Percentiles rank a stretch among this genome's conserved stretches.
Conservation (phyloP, 2,329 filamentous ascomycete species). For the Emmonsiellopsis sp. region DNA sequence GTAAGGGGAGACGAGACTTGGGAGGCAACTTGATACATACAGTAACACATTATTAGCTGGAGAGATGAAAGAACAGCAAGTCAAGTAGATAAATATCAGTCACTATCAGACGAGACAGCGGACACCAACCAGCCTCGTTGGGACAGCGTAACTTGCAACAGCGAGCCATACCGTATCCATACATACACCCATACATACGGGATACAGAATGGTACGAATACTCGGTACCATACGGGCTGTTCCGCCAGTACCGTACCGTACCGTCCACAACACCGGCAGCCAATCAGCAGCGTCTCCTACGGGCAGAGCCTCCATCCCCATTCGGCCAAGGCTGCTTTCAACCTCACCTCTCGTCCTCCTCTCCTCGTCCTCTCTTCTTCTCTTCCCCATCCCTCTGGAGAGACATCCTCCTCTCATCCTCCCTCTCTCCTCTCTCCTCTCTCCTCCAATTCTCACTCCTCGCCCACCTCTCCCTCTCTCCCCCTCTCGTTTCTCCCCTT, state of each 20-base stretch:
- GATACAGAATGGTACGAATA: no score
- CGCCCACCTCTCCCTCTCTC: slow-evolving; percentile 16
- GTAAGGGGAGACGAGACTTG: no score
- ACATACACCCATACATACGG: no score
- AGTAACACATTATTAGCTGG: no score
- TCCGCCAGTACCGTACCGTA: background rate
- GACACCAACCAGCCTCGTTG: no score
- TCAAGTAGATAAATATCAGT: no score
- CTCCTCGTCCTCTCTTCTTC: slow-evolving; percentile 21
- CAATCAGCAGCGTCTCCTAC: background rate
- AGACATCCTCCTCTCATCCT: slow-evolving; percentile 18
- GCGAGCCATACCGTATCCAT: no score
- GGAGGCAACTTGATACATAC: no score
- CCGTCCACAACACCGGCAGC: background rate
- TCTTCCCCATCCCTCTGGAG: slow-evolving; percentile 22
- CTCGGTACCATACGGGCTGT: no score
- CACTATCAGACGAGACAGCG: no score
- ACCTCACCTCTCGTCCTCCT: slow-evolving; percentile 17
- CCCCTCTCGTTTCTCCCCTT: slow-evolving; percentile 13
- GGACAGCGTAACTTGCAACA: no score
- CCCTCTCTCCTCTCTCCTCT: slow-evolving; percentile 17
- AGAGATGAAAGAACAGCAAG: no score
- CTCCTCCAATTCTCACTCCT: slow-evolving; percentile 16
- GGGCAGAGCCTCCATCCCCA: background rate
- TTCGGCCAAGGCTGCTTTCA: background rate